Conservation (phyloP, 306 rosid genomes). For the Clitoria ternatea region DNA sequence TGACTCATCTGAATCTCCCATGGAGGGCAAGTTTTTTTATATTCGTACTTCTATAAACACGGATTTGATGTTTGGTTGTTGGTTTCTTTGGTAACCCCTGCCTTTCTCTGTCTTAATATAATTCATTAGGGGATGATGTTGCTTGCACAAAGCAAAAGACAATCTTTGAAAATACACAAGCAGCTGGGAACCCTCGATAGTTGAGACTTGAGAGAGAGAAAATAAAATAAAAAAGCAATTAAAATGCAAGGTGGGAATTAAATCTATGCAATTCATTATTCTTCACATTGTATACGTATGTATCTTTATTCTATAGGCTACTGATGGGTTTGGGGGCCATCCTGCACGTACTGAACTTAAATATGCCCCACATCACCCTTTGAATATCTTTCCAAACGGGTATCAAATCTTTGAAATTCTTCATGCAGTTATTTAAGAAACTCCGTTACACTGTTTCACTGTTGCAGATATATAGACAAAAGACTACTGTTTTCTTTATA, state of each 20-base stretch:
- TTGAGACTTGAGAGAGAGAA: not conserved
- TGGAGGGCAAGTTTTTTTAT: conserved; percentile 26
- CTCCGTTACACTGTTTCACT: not conserved
- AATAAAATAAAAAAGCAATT: not conserved
- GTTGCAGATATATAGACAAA: not conserved
- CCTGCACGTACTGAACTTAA: not conserved
- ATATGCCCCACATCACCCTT: conserved; percentile 6
- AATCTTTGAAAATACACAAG: not conserved
- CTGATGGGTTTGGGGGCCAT: conserved; percentile 22
- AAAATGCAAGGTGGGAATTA: conserved; percentile 15
- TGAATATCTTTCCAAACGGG: conserved; percentile 1
- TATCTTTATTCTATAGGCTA: conserved; percentile 7
- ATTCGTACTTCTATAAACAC: conserved; percentile 48
- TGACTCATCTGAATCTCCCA: conserved; percentile 25
- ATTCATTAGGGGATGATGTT: not conserved
- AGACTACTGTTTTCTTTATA: too few species aligned
- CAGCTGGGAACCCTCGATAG: not conserved
- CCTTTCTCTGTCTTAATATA: conserved; percentile 14
- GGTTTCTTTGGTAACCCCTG: conserved; percentile 28
- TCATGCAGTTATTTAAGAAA: not conserved
- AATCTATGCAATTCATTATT: not conserved
- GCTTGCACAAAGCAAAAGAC: not conserved
- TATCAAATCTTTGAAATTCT: conserved; percentile 22
- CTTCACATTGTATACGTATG: not conserved
- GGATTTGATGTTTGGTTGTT: conserved; percentile 72